A percentile compares a stretch with the other conserved stretches of the same genome.
phyloP scores from a whole-genome alignment of 163 green algal genomes.

The Volvox carteri region DNA sequence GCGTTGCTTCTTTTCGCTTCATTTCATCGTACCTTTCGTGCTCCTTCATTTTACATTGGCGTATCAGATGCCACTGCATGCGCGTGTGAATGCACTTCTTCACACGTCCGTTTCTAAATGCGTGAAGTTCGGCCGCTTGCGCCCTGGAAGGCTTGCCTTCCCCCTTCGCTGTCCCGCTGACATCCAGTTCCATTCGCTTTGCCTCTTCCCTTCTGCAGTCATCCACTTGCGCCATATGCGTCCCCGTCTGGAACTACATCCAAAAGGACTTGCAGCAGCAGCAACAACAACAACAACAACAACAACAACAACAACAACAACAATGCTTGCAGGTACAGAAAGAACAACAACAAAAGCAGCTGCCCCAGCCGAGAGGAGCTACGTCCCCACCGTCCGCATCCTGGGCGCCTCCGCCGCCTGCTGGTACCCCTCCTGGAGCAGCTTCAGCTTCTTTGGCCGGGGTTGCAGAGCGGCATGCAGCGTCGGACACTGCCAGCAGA shows the following conservation, averaged over 20 bases:
- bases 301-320: slow-evolving; percentile 9
- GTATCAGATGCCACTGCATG: too few relatives aligned
- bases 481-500: background rate
- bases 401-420: background rate
- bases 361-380: background rate
- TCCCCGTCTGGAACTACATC: slow-evolving; percentile 55
- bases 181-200: too few relatives aligned
- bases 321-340: background rate
- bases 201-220: background rate
- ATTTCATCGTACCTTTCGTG: too few relatives aligned
- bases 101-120: too few relatives aligned
- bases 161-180: too few relatives aligned
- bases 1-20: too few relatives aligned
- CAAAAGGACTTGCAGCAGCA: slow-evolving; percentile 28
- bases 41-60: too few relatives aligned
- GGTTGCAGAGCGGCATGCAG: background rate
- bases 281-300: background rate
- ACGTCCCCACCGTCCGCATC: background rate
- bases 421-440: too few relatives aligned
- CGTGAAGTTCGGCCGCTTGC: too few relatives aligned
- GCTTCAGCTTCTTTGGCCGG: too few relatives aligned
- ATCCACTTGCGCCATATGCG: slow-evolving; percentile 46
- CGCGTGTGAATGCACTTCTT: too few relatives aligned
- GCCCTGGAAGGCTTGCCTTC: too few relatives aligned
- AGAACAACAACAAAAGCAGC: background rate